Base-by-base conservation (phyloP, 2,329 filamentous ascomycete genomes). In the Pseudogymnoascus sp. region DNA sequence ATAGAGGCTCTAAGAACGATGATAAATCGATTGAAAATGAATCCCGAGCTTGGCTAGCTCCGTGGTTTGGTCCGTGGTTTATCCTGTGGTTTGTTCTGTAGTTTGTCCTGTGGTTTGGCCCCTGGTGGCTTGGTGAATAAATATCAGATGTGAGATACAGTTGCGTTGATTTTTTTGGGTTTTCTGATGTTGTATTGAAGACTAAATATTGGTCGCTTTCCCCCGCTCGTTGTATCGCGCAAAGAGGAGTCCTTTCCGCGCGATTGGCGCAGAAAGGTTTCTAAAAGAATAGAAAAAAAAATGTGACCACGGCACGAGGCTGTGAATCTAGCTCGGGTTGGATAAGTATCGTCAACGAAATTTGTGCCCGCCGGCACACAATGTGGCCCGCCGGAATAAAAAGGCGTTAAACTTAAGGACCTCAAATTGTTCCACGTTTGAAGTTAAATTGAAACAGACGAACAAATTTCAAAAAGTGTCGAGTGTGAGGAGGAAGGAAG, bases 171-270 rank as follows among this genome's bases (percentile, higher is more conserved):
- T 45, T 25, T 60, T 60, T 38, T 58, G 58, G 5, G 60, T 58
- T 38, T 61, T 59, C 49, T 49, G 55, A 45, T 62, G 60, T 64
- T 22, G 30, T 33, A 33, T 33, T 11, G 9, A 33, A 11, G 30
- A 8, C 11, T 3, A 33, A 33, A 33, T 33, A 33, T 33, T 33
- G 30, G 11, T 1, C 9, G 30, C 9, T 33, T 11, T 33, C 30
- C 19, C 19, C 19, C 19, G 19, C 19, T 19, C 2, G 19, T 33
- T 33, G 38, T 62, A 49, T 19, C 52, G 64, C 62, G 64, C 60
- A 62, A 65, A 64, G 62, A 62, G 61, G 30, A 63, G 19, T 14
- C 42, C 42, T 63, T 61, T 62, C 33, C 64, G 58, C 60, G 59
- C 61, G 59, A 62, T 16, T 49, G 25, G 41, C 19, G 30, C 35